These are phyloP conservation scores for Fagus sylvatica DNA, from an alignment of 306 rosid genomes.

Conservation along the genomic window DNA sequence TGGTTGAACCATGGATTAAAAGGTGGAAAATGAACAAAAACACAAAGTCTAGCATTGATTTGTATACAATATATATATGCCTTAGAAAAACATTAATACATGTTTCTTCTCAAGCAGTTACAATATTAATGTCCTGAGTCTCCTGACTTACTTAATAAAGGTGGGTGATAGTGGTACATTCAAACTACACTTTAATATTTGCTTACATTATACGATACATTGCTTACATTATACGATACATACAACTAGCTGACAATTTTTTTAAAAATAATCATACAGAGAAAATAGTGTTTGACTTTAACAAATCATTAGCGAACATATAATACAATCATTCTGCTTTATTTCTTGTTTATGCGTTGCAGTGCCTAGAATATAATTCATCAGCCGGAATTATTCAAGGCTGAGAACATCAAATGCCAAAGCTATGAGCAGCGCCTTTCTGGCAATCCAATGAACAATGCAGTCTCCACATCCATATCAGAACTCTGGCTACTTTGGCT, in stretches of 20 bases:
- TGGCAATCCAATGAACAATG: slow-evolving; percentile 54
- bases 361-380: background rate
- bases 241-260: too few species aligned
- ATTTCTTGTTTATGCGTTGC: background rate
- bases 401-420: too few species aligned
- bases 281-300: background rate
- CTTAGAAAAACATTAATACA: background rate
- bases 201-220: too few species aligned
- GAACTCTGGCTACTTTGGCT: slow-evolving; percentile 24
- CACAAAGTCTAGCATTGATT: too few species aligned
- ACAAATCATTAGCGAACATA: background rate
- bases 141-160: background rate
- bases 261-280: background rate
- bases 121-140: background rate
- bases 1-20: background rate
- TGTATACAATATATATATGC: background rate
- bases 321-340: background rate
- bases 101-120: background rate
- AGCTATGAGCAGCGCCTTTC: slow-evolving; percentile 20
- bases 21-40: background rate
- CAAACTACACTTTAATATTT: background rate
- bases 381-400: background rate
- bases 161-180: background rate
- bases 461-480: slow-evolving; percentile 35
- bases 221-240: background rate